These are phyloP conservation scores for Hemerocallis citrina DNA, from an alignment of 106 monocot genomes.

Conservation along the genomic window DNA sequence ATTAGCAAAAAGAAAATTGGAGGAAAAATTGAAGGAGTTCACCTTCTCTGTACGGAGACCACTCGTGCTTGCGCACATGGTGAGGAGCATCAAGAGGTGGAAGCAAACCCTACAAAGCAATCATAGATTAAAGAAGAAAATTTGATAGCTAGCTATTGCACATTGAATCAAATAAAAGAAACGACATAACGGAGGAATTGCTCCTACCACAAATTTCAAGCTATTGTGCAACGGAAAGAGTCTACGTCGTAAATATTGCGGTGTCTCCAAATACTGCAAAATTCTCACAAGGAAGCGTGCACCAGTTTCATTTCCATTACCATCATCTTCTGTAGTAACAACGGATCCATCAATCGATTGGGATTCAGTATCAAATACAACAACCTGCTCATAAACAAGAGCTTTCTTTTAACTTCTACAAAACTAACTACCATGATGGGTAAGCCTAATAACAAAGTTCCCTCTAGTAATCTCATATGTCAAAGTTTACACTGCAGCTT, in stretches of 20 bases:
- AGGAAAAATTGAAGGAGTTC: neutral
- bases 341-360: slow-evolving; percentile 22
- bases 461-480: neutral
- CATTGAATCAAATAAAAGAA: neutral
- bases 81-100: slow-evolving; percentile 99
- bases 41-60: slow-evolving; percentile 94
- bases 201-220: slow-evolving; percentile 75
- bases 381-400: slow-evolving; percentile 40
- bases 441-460: neutral
- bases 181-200: neutral
- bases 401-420: slow-evolving; percentile 2
- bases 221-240: slow-evolving; percentile 80
- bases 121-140: neutral
- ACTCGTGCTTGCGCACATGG: slow-evolving; percentile 96
- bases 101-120: slow-evolving; percentile 59
- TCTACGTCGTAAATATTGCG: slow-evolving; percentile 75
- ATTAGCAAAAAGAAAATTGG: no score
- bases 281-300: slow-evolving; percentile 68
- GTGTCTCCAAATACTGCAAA: slow-evolving; percentile 86
- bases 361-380: slow-evolving; percentile 70
- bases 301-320: slow-evolving; percentile 40
- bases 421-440: neutral
- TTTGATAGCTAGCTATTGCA: neutral
- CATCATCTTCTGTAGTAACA: slow-evolving; percentile 1
- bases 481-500: neutral